Base-by-base conservation (phyloP, 2,329 filamentous ascomycete species). In the Clarireedia monteithiana region DNA sequence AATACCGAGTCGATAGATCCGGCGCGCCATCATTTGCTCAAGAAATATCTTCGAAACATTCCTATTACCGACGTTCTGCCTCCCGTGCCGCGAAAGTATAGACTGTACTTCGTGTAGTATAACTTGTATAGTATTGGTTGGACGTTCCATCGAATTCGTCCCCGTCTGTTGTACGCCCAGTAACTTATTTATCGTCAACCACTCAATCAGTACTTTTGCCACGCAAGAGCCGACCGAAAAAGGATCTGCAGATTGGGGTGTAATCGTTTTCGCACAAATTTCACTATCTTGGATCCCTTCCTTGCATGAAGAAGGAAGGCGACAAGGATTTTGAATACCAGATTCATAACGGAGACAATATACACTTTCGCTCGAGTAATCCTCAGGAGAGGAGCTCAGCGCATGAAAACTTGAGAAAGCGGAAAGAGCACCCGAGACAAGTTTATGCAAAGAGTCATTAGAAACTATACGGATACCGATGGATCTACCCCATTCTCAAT, bases 371-470 rank as follows among this genome's bases (percentile, higher is more conserved):
- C 52, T 47, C n/a, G 27, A 55, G 24, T 26, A 55, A 55, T 17
- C 20, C 50, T 45, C 20, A 45, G 42, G 26, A 45, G 30, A 20
- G 10, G 24, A 17, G 38, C 34, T 48, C 26, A 44, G 38, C 15
- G 24, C 17, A 55, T 50, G 17, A 45, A 45, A 45, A 12, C 6
- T 10, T 14, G 24, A 44, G 50, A 56, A 62, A 59, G 26, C 20
- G 57, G 60, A 53, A 64, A 48, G 58, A 48, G 38, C 38, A 48
- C 45, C 58, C 58, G 57, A 58, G 52, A 59, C 57, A 56, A 56
- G 38, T 50, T 50, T 55, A 50, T 59, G 60, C 60, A 58, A 48
- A 55, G 46, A 51, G 38, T 46, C 44, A 20, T 55, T 46, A 34
- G 30, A 34, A 34, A 46, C n/a, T 58, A 53, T 59, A 52, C 44